Base-by-base conservation (phyloP, 192 early-diverging fungal genomes). In the Entrophospora sp. region DNA sequence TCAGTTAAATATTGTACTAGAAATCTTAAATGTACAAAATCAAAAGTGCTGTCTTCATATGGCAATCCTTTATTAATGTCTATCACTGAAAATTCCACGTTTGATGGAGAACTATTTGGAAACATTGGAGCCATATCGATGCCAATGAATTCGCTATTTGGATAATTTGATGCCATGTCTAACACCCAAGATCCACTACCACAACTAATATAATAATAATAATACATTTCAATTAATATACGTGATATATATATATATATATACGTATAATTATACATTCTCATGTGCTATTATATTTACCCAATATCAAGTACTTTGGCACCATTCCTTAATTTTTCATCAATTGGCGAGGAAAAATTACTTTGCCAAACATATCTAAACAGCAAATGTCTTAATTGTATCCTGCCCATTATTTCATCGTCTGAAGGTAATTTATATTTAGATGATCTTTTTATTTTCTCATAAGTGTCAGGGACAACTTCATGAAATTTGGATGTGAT, bases 41-140 rank as follows among this genome's bases (percentile, higher is more conserved):
- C 81, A 66, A 82, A 82, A 12, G 66, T 46, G 34, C 76, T 73
- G 22, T 76, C 69, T n/a, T 66, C 25, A 30, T 80, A 80, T 1
- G 71, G 72, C 8, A 82, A 49, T 0, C 73, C 71, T 14, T 61
- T 58, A 2, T 69, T 65, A 22, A 75, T 66, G 65, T 82, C 76
- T 10, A 52, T 49, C 42, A 70, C 63, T 16, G 72, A 69, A 55
- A 76, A 76, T 1, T 20, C 18, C 1, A 22, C 57, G 18, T 66
- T 66, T 34, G 55, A 35, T 18, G 71, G 71, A 52, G 61, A 43
- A 18, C 70, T 69, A 13, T 61, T 64, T 3, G 74, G 51, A 38
- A 22, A 59, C 57, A 38, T 38, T 35, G 9, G n/a, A 20, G 57
- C 57, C 32, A 34, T 59, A n/a, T 59, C 57, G 35, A 59, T 59